Conservation (phyloP, 225 moss, liverwort and hornwort genomes). For the Physcomitrellopsis africana region DNA sequence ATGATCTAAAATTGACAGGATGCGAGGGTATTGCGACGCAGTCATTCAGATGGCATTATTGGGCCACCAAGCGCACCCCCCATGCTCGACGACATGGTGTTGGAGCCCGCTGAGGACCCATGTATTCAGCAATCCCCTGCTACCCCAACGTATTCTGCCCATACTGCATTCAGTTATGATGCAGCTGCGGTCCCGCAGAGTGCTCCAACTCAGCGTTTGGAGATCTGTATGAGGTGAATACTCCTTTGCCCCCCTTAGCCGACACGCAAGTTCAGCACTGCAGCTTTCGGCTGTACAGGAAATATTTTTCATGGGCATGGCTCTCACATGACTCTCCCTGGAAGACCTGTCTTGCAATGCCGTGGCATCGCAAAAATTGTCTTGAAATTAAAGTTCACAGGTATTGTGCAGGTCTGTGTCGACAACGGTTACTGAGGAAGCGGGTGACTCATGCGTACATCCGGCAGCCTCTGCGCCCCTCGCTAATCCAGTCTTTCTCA, state of each 20-base stretch:
- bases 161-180: slow-evolving; percentile 67
- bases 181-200: slow-evolving; percentile 33
- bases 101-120: slow-evolving; percentile 43
- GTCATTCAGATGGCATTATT: slow-evolving; percentile 64
- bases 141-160: slow-evolving; percentile 62
- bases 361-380: not conserved
- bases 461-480: slow-evolving; percentile 38
- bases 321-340: not conserved
- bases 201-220: slow-evolving; percentile 44
- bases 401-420: slow-evolving; percentile 47
- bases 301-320: not conserved
- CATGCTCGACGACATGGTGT: slow-evolving; percentile 61
- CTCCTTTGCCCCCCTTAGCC: no score
- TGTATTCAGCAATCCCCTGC: slow-evolving; percentile 27
- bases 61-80: slow-evolving; percentile 68
- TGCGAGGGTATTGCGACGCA: slow-evolving; percentile 49
- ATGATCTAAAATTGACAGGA: slow-evolving; percentile 32
- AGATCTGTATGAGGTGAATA: slow-evolving; percentile 50
- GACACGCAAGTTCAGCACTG: no score
- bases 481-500: slow-evolving; percentile 54
- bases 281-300: no score
- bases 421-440: slow-evolving; percentile 55
- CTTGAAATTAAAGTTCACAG: not conserved
- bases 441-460: slow-evolving; percentile 47
- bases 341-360: not conserved